Conservation (phyloP, 306 rosid genomes). For the Carpinus fangiana region DNA sequence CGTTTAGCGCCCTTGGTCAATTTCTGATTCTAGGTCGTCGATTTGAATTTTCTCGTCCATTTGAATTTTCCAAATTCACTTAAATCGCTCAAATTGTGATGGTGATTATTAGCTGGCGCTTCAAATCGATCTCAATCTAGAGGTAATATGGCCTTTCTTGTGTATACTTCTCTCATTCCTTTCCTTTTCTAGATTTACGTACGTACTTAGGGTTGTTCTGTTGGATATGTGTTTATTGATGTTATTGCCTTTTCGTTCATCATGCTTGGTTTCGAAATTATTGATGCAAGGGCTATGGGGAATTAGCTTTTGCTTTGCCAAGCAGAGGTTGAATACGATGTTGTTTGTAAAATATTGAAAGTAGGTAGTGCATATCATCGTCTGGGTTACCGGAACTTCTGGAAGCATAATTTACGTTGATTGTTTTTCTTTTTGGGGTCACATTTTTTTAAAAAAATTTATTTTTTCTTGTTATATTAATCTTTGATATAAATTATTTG, state of each 20-base stretch:
- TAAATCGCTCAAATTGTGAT: background rate
- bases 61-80: background rate
- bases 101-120: background rate
- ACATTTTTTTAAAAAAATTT: background rate
- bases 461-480: background rate
- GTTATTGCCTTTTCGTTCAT: background rate
- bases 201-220: background rate
- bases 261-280: background rate
- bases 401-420: no score
- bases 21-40: background rate
- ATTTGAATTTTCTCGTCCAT: background rate
- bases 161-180: background rate
- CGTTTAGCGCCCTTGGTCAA: background rate
- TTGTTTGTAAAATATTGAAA: background rate
- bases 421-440: background rate
- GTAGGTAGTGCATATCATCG: background rate
- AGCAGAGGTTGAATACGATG: background rate
- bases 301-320: background rate
- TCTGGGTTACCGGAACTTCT: no score
- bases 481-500: constrained; percentile 7
- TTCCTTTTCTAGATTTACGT: background rate
- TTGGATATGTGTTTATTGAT: background rate
- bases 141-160: constrained; percentile 13
- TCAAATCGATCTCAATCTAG: background rate
- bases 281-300: background rate